Conservation (phyloP, 2,329 filamentous ascomycete species). For the Kalmusia sp. region DNA sequence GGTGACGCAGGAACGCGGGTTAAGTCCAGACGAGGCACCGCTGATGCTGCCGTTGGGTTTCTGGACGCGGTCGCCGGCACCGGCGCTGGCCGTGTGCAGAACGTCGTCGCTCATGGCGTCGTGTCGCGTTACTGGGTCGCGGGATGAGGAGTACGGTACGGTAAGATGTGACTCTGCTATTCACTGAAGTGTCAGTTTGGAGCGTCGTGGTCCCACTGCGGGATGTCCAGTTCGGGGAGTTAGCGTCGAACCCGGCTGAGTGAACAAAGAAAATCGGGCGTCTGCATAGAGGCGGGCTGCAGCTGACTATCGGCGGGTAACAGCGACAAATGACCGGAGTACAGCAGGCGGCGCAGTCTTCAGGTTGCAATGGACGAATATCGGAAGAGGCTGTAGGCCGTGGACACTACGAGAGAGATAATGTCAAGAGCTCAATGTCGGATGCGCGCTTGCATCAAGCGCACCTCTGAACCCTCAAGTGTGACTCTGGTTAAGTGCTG, state of each 20-base stretch:
- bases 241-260: neutral
- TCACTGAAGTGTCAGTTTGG: neutral
- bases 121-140: neutral
- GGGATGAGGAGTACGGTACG: too few species aligned
- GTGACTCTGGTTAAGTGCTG: neutral
- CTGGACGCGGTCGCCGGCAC: conserved; percentile 26
- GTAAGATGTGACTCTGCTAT: too few species aligned
- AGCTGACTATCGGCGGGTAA: neutral
- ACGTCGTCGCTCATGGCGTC: conserved; percentile 35
- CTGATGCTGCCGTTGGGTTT: conserved; percentile 22
- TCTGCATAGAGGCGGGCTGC: neutral
- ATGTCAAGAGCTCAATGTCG: too few species aligned
- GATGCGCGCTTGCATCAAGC: neutral
- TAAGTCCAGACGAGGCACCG: conserved; percentile 25
- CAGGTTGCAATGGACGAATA: neutral
- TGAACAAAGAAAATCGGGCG: conserved; percentile 1
- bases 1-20: conserved; percentile 45
- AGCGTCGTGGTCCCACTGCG: neutral
- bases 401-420: too few species aligned
- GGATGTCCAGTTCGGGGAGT: conserved; percentile 1
- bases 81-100: conserved; percentile 14
- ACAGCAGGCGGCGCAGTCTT: too few species aligned
- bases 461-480: neutral
- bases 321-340: too few species aligned
- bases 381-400: neutral